Conservation (phyloP, 1,139 yeast genomes). For the Lodderomyces theae region DNA sequence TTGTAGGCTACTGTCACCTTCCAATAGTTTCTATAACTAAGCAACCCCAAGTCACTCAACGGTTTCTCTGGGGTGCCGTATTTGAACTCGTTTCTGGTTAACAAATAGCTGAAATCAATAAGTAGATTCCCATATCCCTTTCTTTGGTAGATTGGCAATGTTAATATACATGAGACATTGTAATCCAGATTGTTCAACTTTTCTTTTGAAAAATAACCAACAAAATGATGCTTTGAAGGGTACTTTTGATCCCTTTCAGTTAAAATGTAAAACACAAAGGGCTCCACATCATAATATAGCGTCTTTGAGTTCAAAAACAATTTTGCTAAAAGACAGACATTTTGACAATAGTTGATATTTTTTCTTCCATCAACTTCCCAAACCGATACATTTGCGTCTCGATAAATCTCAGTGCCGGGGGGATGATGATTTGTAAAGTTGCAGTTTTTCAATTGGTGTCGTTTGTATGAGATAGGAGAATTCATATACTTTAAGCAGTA, state of each 20-base stretch:
- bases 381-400: constrained; percentile 60
- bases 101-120: constrained; percentile 83
- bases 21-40: constrained; percentile 90
- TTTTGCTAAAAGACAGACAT: constrained; percentile 84
- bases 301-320: constrained; percentile 88
- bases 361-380: constrained; percentile 94
- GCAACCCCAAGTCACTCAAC: constrained; percentile 76
- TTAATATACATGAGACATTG: constrained; percentile 86
- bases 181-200: constrained; percentile 71
- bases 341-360: constrained; percentile 80
- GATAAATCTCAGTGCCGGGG: constrained; percentile 88
- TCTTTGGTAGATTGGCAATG: constrained; percentile 84
- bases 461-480: constrained; percentile 60
- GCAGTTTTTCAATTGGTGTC: constrained; percentile 75
- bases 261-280: constrained; percentile 82
- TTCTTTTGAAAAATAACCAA: constrained; percentile 93
- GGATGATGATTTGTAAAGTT: constrained; percentile 57
- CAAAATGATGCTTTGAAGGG: constrained; percentile 64
- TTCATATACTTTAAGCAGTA: constrained; percentile 80
- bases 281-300: constrained; percentile 90
- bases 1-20: constrained; percentile 56
- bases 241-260: constrained; percentile 60
- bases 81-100: constrained; percentile 70
- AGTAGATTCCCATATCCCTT: constrained; percentile 86
- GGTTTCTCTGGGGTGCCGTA: constrained; percentile 97